A percentile compares a stretch with the other conserved stretches of the same genome.
These are phyloP conservation scores for Cordyceps militaris DNA, from an alignment of 2,329 filamentous ascomycete species.

Conservation along the genomic window DNA sequence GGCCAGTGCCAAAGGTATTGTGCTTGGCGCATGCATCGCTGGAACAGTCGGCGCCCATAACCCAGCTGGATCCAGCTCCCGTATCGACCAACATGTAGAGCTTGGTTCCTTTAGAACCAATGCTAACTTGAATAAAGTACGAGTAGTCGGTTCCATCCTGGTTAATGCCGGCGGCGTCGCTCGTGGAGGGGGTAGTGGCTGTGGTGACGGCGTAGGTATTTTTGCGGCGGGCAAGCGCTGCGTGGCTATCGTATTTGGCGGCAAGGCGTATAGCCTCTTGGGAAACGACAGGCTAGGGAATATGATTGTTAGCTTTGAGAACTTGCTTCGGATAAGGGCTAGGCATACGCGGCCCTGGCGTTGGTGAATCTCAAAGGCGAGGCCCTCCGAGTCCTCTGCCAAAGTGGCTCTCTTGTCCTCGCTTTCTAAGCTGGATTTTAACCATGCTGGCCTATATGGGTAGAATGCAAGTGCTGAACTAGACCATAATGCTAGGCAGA, in stretches of 20 bases:
- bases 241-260: constrained; percentile 30
- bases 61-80: constrained; percentile 70
- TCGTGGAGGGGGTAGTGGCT: constrained; percentile 37
- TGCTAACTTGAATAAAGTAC: constrained; percentile 52
- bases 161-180: constrained; percentile 47
- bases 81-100: constrained; percentile 60
- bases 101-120: constrained; percentile 48
- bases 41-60: constrained; percentile 66
- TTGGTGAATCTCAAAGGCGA: constrained; percentile 37
- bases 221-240: constrained; percentile 21
- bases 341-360: constrained; percentile 26
- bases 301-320: background rate
- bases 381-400: constrained; percentile 15
- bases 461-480: constrained; percentile 41
- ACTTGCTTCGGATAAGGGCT: background rate
- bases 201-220: constrained; percentile 42
- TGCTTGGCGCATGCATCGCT: constrained; percentile 62
- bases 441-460: constrained; percentile 36
- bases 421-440: constrained; percentile 17
- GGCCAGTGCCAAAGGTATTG: constrained; percentile 57
- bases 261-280: constrained; percentile 31
- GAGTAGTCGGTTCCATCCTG: constrained; percentile 61
- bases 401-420: constrained; percentile 21
- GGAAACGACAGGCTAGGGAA: constrained; percentile 26
- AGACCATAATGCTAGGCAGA: constrained; percentile 43